Base-by-base conservation (phyloP, 768 basidiomycete species). In the Amanita jacksonii region DNA sequence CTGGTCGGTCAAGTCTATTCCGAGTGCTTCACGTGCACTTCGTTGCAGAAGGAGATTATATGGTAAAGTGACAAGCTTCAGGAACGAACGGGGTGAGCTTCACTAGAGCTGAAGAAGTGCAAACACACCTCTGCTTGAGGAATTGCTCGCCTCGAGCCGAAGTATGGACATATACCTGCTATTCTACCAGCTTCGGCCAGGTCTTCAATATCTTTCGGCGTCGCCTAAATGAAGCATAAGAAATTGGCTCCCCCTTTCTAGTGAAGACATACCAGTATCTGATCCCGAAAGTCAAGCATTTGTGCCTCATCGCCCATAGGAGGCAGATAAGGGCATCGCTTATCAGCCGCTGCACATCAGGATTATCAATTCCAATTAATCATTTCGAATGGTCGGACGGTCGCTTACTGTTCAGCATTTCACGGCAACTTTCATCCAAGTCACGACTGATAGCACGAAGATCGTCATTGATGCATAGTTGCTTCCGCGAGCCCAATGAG, bases 151-250 rank as follows among this genome's bases (percentile, higher is more conserved):
- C 96, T 68, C 6, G 90, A 85, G 3, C 85, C 90, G 59, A 97
- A 99, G 62, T 98, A 99, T 0, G 94, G 89, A 58, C 94, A 99
- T 7, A 77, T 80, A 36, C 79, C 67, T 1, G 74, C 62, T 38
- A 77, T 66, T 41, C 76, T 72, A 2, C 96, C 96, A 1, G 79
- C 64, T 6, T 59, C 60, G 5, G 87, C 86, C 12, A 98, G 74
- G 51, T 97, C 93, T 58, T 98, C 94, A 4, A 99, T 96, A 51
- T 96, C 94, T 57, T 88, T 89, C 0, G 92, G 87, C 1, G 74
- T 71, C 0, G 92, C 87, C 92, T 93, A 45, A 15, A 15, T 39
- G 40, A 19, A 43, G 35, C 38, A 22, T 45, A 23, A 16, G 30
- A 35, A 27, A 18, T n/a, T n/a, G n/a, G 45, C 22, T 34, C 34